Evolutionary conservation across 331 rosid species (phyloP).

Genomic region (Rhamnella rubrinervis): DNA sequence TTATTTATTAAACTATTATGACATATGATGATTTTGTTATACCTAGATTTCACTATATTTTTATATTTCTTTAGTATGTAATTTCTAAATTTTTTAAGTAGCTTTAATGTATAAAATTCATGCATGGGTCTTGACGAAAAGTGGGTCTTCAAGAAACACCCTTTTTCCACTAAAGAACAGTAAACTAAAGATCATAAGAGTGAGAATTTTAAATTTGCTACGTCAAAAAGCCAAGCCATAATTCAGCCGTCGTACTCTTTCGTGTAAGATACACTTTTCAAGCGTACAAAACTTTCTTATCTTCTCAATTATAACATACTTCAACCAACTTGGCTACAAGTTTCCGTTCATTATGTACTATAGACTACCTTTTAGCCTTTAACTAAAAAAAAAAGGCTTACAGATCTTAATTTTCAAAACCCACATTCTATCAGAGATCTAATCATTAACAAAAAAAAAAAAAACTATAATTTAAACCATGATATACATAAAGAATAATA

Average conservation of each 20-base stretch:
- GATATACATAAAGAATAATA: background rate
- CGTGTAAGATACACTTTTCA: slow-evolving; percentile 33
- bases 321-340: background rate
- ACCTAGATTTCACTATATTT: no score
- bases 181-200: slow-evolving; percentile 6
- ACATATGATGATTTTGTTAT: no score
- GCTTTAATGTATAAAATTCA: no score
- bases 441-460: slow-evolving; percentile 42
- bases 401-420: slow-evolving; percentile 45
- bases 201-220: slow-evolving; percentile 27
- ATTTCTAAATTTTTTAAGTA: no score
- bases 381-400: slow-evolving; percentile 16
- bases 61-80: no score
- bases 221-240: slow-evolving; percentile 24
- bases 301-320: background rate
- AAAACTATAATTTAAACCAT: slow-evolving; percentile 20
- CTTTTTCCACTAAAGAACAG: slow-evolving; percentile 15
- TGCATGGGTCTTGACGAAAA: slow-evolving; percentile 12
- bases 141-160: background rate
- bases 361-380: slow-evolving; percentile 28
- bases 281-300: background rate
- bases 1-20: no score
- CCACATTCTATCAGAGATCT: slow-evolving; percentile 43
- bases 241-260: slow-evolving; percentile 22
- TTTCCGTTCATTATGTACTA: slow-evolving; percentile 11